Evolutionary conservation across 1,139 yeast genomes (phyloP), one percentile per base, ranked within the genome.

Genomic region (Saccharomycopsis hybrid): DNA sequence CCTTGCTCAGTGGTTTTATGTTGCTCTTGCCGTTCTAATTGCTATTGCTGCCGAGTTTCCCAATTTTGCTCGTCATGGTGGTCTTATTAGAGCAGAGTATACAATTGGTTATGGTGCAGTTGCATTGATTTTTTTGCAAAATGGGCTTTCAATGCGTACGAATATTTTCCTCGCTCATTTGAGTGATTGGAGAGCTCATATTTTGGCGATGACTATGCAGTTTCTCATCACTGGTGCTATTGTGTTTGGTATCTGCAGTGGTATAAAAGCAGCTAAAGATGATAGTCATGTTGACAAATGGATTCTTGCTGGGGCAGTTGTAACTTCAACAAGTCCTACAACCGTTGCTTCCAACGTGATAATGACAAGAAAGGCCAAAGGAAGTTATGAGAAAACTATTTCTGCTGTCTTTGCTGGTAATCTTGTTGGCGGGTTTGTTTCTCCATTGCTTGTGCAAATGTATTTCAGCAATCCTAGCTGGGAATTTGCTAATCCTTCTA

Each of bases 291-390:
- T 88, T 37, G 83, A 82, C 58, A 73, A 76, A 32, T 86, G 92
- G 85, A 72, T 87, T 56, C 69, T 88, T 43, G 85, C 78, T 51
- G 96, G 97, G 0, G 66, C 88, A 57, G 77, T 89, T 37, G 84
- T 87, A 44, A 85, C 95, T 2, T 86, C 86, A 44, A 77, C 92
- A 3, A 86, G 95, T 64, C 96, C 96, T 39, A 89, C 96, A 11
- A 88, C 96, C 0, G 95, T 88, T 24, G 80, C 92, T 0, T 88
- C 90, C 3, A 88, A 88, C 63, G 96, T 88, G 45, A 90, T 88
- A 30, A 87, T 88, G 96, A 88, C 97, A n/a, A 76, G 77, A 49
- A 74, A 73, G 52, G 90, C 95, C 0, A 81, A 82, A 58, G 96
- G 96, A 4, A 86, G 87, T 63, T 90, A 80, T 55, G 69, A 85